These are phyloP conservation scores for Pyrus betulifolia DNA, from an alignment of 306 rosid species.

Conservation along the genomic window DNA sequence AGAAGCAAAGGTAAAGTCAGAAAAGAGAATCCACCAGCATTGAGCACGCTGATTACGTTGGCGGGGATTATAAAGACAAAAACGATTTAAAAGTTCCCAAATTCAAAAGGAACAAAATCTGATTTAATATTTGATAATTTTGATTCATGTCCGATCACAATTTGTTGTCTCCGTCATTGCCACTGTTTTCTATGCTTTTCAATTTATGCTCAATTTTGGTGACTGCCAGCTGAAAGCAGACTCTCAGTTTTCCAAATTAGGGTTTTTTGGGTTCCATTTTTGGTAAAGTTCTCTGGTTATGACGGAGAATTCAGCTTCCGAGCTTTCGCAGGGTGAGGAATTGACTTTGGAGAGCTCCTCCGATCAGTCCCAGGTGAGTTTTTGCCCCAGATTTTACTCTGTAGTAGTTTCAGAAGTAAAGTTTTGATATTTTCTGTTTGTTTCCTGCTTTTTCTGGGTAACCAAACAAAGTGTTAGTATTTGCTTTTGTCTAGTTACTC, in stretches of 20 bases:
- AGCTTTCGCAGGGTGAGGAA: slow-evolving; percentile 26
- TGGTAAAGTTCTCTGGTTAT: background rate
- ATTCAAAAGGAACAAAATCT: background rate
- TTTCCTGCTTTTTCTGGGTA: background rate
- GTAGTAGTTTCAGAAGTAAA: background rate
- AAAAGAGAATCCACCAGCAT: background rate
- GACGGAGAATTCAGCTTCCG: slow-evolving; percentile 39
- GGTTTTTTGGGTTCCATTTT: slow-evolving; percentile 3
- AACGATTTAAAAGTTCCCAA: background rate
- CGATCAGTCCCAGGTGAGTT: slow-evolving; percentile 27
- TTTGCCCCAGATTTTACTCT: background rate
- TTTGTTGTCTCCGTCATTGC: slow-evolving; percentile 22
- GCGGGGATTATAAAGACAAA: slow-evolving; percentile 20
- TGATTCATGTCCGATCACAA: slow-evolving; percentile 13
- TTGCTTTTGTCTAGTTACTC: background rate
- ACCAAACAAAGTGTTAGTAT: background rate
- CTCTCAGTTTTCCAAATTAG: background rate
- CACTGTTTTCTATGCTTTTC: background rate
- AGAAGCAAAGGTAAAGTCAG: background rate
- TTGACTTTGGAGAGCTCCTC: slow-evolving; percentile 17
- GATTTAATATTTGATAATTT: slow-evolving; percentile 9
- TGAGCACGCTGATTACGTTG: slow-evolving; percentile 4
- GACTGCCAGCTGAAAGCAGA: background rate
- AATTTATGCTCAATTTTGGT: background rate
- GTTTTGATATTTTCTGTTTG: background rate